phyloP scores from a whole-genome alignment of 2,329 filamentous ascomycete genomes.

The Epichloe aotearoae region DNA sequence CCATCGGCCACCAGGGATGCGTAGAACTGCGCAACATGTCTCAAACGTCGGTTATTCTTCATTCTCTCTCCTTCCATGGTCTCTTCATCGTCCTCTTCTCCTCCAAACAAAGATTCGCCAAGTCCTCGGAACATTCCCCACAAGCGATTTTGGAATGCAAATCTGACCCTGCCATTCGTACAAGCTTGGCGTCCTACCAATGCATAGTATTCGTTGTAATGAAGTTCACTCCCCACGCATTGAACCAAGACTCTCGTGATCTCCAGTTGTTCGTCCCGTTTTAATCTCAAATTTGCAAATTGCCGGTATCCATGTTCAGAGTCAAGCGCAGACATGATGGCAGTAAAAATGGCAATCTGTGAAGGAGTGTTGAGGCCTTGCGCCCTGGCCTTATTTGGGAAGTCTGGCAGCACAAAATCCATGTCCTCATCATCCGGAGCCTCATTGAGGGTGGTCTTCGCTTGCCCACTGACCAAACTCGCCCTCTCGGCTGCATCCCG shows the following conservation, averaged over 20 bases:
- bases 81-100: conserved; percentile 44
- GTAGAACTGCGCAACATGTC: conserved; percentile 42
- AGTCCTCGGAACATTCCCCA: conserved; percentile 78
- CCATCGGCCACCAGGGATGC: conserved; percentile 35
- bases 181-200: conserved; percentile 72
- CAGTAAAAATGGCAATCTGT: conserved; percentile 82
- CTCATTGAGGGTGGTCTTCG: conserved; percentile 10
- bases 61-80: conserved; percentile 33
- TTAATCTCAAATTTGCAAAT: conserved; percentile 69
- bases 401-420: conserved; percentile 47
- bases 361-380: conserved; percentile 81
- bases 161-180: conserved; percentile 58
- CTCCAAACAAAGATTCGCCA: conserved; percentile 65
- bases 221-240: conserved; percentile 68
- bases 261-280: conserved; percentile 74
- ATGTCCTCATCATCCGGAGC: conserved; percentile 32
- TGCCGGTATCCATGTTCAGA: conserved; percentile 72
- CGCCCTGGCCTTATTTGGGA: conserved; percentile 57
- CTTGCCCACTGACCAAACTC: conserved; percentile 10
- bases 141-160: conserved; percentile 75
- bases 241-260: conserved; percentile 80
- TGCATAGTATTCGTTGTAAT: conserved; percentile 89
- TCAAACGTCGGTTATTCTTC: conserved; percentile 35
- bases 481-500: conserved; percentile 2
- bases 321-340: conserved; percentile 75